A percentile compares a stretch with the other conserved stretches of the same genome.
These are phyloP conservation scores for Pisolithus tinctorius DNA, from an alignment of 768 basidiomycete genomes.

Conservation along the genomic window DNA sequence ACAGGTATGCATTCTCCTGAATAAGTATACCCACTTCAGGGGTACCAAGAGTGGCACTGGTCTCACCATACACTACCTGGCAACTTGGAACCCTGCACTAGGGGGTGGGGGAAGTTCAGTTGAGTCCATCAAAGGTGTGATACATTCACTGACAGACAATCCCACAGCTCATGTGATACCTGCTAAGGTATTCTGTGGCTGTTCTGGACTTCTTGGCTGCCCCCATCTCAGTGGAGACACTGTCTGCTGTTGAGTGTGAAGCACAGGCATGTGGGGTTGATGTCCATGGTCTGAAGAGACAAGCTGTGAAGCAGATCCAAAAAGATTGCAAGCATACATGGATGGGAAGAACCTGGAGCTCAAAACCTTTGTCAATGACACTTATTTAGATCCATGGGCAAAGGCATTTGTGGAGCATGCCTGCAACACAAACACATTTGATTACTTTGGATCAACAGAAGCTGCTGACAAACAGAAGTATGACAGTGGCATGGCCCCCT, in stretches of 20 bases:
- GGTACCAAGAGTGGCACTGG: too few species aligned
- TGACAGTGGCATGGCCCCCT: neutral
- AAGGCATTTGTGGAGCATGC: neutral
- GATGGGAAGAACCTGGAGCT: neutral
- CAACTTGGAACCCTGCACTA: neutral
- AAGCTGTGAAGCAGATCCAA: neutral
- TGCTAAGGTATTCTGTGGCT: neutral
- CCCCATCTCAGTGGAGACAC: neutral
- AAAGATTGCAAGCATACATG: neutral
- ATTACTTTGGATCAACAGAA: neutral
- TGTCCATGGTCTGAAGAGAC: neutral
- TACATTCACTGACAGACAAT: neutral
- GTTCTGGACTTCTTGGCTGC: neutral
- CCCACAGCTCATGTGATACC: neutral
- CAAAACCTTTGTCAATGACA: neutral
- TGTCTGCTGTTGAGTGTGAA: neutral
- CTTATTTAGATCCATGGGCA: neutral
- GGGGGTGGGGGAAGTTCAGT: neutral
- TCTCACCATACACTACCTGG: too few species aligned
- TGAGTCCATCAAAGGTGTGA: neutral
- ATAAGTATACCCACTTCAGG: too few species aligned
- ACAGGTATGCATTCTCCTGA: too few species aligned
- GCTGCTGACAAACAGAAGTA: neutral
- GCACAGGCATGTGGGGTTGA: neutral
- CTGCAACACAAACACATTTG: neutral